A percentile compares a stretch with the other conserved stretches of the same genome.
Conservation (phyloP, 495 filamentous ascomycete genomes). For the Aspergillus ostianus region DNA sequence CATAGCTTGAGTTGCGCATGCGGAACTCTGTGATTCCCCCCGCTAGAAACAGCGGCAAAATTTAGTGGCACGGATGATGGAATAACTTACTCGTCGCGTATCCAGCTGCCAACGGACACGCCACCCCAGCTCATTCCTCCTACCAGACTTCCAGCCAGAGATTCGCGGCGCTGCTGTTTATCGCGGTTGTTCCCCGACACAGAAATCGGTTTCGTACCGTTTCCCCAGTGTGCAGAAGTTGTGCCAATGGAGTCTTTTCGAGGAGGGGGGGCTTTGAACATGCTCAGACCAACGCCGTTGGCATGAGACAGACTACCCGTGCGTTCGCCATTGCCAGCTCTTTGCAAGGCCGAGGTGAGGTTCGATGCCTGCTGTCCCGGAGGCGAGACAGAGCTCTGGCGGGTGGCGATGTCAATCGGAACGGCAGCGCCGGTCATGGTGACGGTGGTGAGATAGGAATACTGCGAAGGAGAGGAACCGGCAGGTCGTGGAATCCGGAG, state of each 20-base stretch:
- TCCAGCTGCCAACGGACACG: slow-evolving; percentile 92
- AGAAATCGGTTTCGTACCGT: slow-evolving; percentile 82
- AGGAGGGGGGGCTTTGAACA: slow-evolving; percentile 54
- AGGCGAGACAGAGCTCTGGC: slow-evolving; percentile 62
- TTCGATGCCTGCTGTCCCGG: slow-evolving; percentile 60
- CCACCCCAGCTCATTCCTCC: slow-evolving; percentile 98
- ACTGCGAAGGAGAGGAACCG: slow-evolving; percentile 46
- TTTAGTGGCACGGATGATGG: slow-evolving; percentile 15
- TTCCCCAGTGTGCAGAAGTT: slow-evolving; percentile 57
- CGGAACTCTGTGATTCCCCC: too few relatives aligned
- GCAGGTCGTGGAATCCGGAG: slow-evolving; percentile 26
- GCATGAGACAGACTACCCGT: slow-evolving; percentile 42
- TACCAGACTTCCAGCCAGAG: slow-evolving; percentile 81
- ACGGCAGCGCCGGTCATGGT: slow-evolving; percentile 53
- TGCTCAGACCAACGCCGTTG: slow-evolving; percentile 50
- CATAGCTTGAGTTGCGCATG: background rate
- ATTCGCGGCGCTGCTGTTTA: slow-evolving; percentile 73
- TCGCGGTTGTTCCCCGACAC: slow-evolving; percentile 75
- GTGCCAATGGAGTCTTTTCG: slow-evolving; percentile 71
- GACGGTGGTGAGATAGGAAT: slow-evolving; percentile 24
- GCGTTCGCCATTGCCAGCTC: slow-evolving; percentile 41
- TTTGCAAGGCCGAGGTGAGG: slow-evolving; percentile 59
- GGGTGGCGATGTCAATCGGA: slow-evolving; percentile 66
- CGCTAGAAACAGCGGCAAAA: background rate
- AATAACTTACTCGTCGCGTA: slow-evolving; percentile 92